Percentiles rank a stretch among this genome's conserved stretches.
Conservation (phyloP, 345 rosid species). For the Hibiscus mutabilis region DNA sequence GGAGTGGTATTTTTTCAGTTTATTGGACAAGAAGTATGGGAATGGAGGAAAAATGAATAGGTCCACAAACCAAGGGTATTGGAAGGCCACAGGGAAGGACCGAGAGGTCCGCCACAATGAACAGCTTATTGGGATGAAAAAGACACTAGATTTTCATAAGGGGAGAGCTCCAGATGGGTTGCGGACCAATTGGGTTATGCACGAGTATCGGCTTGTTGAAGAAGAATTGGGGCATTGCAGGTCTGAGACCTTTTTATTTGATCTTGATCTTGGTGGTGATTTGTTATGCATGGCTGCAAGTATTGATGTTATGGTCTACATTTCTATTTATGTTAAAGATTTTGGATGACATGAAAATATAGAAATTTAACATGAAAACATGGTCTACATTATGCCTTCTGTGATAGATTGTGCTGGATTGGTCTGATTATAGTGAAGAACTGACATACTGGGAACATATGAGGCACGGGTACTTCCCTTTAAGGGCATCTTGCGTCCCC, state of each 20-base stretch:
- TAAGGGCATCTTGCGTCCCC: no score
- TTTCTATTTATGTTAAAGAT: neutral
- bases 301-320: neutral
- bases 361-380: neutral
- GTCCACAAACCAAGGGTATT: neutral
- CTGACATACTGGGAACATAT: neutral
- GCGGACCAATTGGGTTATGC: constrained; percentile 83
- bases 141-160: no score
- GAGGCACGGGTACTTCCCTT: no score
- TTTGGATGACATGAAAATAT: no score
- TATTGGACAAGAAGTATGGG: constrained; percentile 70
- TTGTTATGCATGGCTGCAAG: neutral
- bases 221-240: constrained; percentile 42
- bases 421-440: neutral
- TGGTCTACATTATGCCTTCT: neutral
- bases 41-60: constrained; percentile 8
- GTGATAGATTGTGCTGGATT: neutral
- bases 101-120: no score
- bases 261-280: neutral
- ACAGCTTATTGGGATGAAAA: no score
- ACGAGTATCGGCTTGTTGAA: constrained; percentile 60
- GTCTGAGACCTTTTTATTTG: constrained; percentile 19
- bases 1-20: constrained; percentile 71
- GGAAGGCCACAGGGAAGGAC: constrained; percentile 46
- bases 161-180: no score